Evolutionary conservation across 441 rosid genomes (phyloP), one percentile per base, ranked within the genome.

Genomic region (Populus hybrid): DNA sequence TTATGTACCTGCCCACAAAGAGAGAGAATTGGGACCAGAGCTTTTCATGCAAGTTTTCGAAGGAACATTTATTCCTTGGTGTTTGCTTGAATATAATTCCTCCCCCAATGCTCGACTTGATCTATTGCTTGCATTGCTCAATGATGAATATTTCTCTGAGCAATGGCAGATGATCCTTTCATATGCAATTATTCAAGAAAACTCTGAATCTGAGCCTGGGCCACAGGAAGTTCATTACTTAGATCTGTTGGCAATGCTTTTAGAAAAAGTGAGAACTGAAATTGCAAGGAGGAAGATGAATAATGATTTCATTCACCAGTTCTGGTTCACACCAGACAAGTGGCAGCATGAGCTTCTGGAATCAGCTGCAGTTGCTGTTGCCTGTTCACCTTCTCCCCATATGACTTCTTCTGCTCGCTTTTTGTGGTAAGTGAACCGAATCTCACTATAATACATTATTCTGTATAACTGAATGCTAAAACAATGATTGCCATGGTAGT

Each of bases 341-440:
- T 96, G 98, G 98, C 94, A 88, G 83, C 94, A 91, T 82, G 88
- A 83, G 76, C 92, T 86, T 85, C 92, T 96, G 72, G 99, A 96
- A 78, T 88, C 92, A 76, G 81, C 88, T 84, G 98, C 95, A 74
- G 82, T 91, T 75, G 81, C 90, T 74, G 82, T 87, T 72, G 85
- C 89, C 75, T 59, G 80, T 82, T 89, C 94, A 75, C 64, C 74
- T 82, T 82, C 84, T 76, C 80, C 86, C 72, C 78, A 81, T 73
- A 77, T 86, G 81, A 76, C 31, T 29, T 3, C 81, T 82, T 86
- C 89, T 82, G 84, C 83, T 64, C 90, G 78, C 73, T 88, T 94
- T 84, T 59, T 96, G 78, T 59, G 97, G 99, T 96, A 91, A 83
- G 95, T 83, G 68, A 45, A 1, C 50, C 11, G 56, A 31, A 5